These are phyloP conservation scores for Sporothrix pallida DNA, from an alignment of 2,329 filamentous ascomycete genomes.

Conservation along the genomic window DNA sequence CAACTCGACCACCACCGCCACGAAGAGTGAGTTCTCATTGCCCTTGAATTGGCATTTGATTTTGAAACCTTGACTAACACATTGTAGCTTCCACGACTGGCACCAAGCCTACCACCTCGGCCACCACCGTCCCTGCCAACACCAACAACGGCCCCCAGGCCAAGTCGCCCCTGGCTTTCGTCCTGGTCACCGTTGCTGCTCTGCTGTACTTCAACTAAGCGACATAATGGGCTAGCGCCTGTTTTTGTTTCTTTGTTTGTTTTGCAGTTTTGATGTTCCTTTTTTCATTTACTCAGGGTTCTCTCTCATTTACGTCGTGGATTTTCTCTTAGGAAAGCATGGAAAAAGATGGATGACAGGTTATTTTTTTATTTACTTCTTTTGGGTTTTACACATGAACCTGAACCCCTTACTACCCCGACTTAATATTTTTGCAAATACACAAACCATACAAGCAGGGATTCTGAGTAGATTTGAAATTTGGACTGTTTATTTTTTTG, in stretches of 20 bases:
- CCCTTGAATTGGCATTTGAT: not conserved
- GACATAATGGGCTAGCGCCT: not conserved
- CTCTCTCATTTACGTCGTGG: conserved; percentile 6
- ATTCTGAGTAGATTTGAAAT: not conserved
- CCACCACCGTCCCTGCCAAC: conserved; percentile 42
- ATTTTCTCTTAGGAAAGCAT: conserved; percentile 15
- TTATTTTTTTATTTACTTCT: conserved; percentile 7
- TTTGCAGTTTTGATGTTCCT: not conserved
- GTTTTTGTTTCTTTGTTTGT: not conserved
- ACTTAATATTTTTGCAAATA: conserved; percentile 22
- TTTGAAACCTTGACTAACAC: conserved; percentile 31
- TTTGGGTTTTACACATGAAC: conserved; percentile 6
- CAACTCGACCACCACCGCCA: conserved; percentile 30
- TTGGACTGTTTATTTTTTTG: not conserved
- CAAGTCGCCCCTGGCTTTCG: conserved; percentile 50
- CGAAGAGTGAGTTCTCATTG: conserved; percentile 29
- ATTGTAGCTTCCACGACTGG: conserved; percentile 35
- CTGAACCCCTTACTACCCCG: not conserved
- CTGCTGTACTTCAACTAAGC: conserved; percentile 53
- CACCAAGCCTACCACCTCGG: conserved; percentile 37
- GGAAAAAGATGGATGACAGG: conserved; percentile 1
- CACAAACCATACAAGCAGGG: conserved; percentile 6
- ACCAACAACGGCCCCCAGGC: conserved; percentile 48
- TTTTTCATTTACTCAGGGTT: not conserved
- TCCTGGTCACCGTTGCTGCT: conserved; percentile 49